Evolutionary conservation across 2,329 filamentous ascomycete genomes (phyloP), one percentile per base, ranked within the genome.

Genomic region (Scytalidium lignicola): DNA sequence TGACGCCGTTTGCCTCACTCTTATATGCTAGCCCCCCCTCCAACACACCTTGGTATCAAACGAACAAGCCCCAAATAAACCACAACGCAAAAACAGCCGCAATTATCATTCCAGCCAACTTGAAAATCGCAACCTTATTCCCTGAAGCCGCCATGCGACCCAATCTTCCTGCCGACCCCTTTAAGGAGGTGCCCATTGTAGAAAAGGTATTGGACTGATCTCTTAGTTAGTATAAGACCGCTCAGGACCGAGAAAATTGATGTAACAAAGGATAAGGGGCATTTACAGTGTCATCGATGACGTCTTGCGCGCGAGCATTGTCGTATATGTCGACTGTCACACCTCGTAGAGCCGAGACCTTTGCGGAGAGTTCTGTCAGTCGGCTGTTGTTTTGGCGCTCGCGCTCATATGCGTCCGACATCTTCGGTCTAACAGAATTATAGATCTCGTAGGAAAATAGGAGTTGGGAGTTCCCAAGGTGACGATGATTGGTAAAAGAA

Each of bases 311-410:
- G 51, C 90, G 83, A 44, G 93, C 93, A 67, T 93, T 90, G 72
- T 97, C 91, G 78, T 97, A 96, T 64, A 99, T 99, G 73, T 99
- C 90, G 57, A 97, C 83, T 40, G 93, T 99, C 45, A 99, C 90
- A 68, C 88, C 88, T 64, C 92, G 90, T 55, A 99, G 80, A 46
- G 90, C 90, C 17, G 88, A 88, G 48, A 97, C 91, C 73, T 99
- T 99, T 57, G 83, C 80, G 15, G 88, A 87, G 32, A 99, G 86
- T 67, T 95, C 90, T 63, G 92, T 85, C 49, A 99, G 87, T 60
- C 92, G 90, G 58, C 88, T 84, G 72, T 97, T 95, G 74, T 99
- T 99, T 71, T 99, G 93, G 66, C 81, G 79, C 72, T 90, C 85
- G 67, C 85, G 85, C 72, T 89, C 85, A 72, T 87, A 90, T 56